phyloP scores from a whole-genome alignment of 768 basidiomycete species.

The Solioccasus polychromus region DNA sequence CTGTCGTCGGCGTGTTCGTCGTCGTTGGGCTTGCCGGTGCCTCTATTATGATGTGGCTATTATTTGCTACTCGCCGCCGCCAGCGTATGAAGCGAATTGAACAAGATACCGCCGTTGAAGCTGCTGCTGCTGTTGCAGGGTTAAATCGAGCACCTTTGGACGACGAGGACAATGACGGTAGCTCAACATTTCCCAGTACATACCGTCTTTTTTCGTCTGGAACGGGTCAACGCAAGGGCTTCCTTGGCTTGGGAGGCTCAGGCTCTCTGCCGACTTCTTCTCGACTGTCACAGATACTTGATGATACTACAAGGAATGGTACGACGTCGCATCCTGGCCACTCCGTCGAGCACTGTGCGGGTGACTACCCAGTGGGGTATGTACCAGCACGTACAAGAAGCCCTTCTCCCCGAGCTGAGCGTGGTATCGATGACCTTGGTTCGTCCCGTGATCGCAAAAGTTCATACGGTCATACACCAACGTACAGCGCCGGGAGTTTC shows the following conservation, averaged over 20 bases:
- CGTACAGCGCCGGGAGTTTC: constrained; percentile 54
- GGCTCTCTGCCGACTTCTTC: constrained; percentile 26
- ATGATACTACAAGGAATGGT: constrained; percentile 17
- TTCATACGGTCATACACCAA: constrained; percentile 41
- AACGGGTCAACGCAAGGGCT: constrained; percentile 40
- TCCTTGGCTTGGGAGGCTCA: constrained; percentile 15
- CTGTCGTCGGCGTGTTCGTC: constrained; percentile 89
- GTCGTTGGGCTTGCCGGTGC: constrained; percentile 81
- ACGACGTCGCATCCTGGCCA: constrained; percentile 58
- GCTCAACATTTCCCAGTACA: constrained; percentile 17
- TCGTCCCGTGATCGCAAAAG: constrained; percentile 31
- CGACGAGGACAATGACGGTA: constrained; percentile 54
- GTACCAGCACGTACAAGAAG: constrained; percentile 44
- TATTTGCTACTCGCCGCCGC: constrained; percentile 68
- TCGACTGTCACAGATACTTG: constrained; percentile 32
- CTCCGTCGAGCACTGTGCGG: constrained; percentile 11
- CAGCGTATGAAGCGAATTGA: constrained; percentile 60
- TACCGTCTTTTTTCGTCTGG: constrained; percentile 26
- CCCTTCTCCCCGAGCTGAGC: constrained; percentile 38
- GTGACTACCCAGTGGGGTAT: constrained; percentile 37
- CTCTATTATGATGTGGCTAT: constrained; percentile 63
- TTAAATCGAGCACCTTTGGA: constrained; percentile 65
- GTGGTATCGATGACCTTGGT: constrained; percentile 18
- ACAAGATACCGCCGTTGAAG: constrained; percentile 69
- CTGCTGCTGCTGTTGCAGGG: constrained; percentile 68